A percentile compares a stretch with the other conserved stretches of the same genome.
Evolutionary conservation across 768 basidiomycete species (phyloP).

Genomic region (Mrakia gelida): DNA sequence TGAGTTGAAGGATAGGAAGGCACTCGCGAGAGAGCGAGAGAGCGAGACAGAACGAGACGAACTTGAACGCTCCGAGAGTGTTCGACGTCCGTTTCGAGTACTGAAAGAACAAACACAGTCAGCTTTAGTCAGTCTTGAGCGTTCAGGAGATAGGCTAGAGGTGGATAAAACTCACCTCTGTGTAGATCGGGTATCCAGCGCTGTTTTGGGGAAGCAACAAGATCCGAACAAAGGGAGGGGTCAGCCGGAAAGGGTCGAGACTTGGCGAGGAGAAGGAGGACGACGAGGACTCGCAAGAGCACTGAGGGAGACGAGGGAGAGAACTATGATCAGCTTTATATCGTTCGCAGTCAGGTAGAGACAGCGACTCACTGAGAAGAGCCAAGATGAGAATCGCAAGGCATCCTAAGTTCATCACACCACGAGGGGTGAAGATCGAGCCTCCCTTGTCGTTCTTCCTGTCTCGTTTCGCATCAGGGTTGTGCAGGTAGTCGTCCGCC

Average conservation of each 20-base stretch:
- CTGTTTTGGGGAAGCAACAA: not conserved
- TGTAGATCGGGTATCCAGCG: constrained; percentile 30
- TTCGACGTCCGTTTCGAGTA: not conserved
- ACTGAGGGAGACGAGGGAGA: no score
- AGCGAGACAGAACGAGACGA: no score
- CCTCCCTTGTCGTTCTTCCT: constrained; percentile 4
- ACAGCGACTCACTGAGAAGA: constrained; percentile 1
- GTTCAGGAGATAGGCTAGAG: no score
- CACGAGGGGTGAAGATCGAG: constrained; percentile 20
- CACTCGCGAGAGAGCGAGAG: no score
- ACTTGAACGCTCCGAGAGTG: constrained; percentile 24
- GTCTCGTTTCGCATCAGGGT: constrained; percentile 32
- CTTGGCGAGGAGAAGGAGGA: not conserved
- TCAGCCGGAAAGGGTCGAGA: no score
- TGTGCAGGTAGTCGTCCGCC: constrained; percentile 32
- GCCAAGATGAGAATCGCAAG: constrained; percentile 6
- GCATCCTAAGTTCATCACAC: constrained; percentile 26
- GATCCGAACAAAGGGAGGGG: not conserved
- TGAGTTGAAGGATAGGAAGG: no score
- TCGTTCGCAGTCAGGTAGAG: not conserved
- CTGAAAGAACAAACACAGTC: not conserved
- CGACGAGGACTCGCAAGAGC: not conserved
- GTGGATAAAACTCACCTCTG: not conserved
- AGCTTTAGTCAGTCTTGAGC: no score
- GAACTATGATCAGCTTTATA: no score